These are phyloP conservation scores for Saccharum hybrid DNA, from an alignment of 202 grass and related monocot species.

Conservation along the genomic window DNA sequence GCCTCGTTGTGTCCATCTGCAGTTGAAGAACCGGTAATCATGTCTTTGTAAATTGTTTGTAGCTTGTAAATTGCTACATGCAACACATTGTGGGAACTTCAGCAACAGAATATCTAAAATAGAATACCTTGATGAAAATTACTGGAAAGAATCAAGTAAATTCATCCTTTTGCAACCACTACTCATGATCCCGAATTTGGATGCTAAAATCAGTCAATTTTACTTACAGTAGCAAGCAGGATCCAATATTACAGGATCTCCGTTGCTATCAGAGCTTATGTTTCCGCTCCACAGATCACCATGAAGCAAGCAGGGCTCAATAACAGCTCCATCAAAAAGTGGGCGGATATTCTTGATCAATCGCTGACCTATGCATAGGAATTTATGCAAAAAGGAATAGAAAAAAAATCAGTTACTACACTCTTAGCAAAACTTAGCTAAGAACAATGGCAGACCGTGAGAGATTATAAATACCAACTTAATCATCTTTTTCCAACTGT, in stretches of 20 bases:
- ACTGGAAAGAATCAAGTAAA: not conserved
- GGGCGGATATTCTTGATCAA: conserved; percentile 59
- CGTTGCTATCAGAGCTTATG: conserved; percentile 63
- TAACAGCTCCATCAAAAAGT: conserved; percentile 66
- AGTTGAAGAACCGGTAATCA: not conserved
- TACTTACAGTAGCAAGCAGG: conserved; percentile 81
- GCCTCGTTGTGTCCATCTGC: conserved; percentile 81
- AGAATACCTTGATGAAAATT: not conserved
- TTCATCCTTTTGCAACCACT: not conserved
- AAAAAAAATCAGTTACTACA: not conserved
- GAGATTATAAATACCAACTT: not conserved
- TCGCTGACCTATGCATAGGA: conserved; percentile 53
- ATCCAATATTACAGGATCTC: conserved; percentile 84
- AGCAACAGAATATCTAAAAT: not conserved
- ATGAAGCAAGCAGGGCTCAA: conserved; percentile 84
- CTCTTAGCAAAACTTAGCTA: not conserved
- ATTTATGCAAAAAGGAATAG: not conserved
- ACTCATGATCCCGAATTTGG: not conserved
- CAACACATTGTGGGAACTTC: not conserved
- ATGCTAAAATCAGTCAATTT: not conserved
- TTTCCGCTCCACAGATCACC: conserved; percentile 90
- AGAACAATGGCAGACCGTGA: not conserved
- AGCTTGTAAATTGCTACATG: not conserved
- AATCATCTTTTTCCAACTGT: not conserved
- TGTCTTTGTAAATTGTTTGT: not conserved